Conservation (phyloP, 2,329 filamentous ascomycete species). For the Coleophoma crateriformis region DNA sequence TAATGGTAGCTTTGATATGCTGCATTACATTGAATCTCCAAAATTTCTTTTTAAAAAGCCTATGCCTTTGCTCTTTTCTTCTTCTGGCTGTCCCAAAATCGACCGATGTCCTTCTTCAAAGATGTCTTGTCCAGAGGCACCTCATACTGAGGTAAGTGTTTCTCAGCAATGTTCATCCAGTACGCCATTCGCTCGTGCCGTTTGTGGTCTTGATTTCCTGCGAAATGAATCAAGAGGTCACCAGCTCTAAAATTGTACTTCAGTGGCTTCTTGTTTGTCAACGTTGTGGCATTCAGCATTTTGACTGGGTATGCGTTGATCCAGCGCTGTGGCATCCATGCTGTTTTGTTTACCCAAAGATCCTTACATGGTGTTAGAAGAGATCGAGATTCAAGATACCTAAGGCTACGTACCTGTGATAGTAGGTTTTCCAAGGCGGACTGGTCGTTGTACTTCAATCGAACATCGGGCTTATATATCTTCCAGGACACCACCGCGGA, state of each 20-base stretch:
- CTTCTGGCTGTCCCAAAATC: neutral
- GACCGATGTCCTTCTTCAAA: neutral
- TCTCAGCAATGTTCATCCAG: neutral
- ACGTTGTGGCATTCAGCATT: neutral
- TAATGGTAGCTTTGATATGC: no score
- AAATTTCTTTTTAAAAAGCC: no score
- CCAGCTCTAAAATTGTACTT: neutral
- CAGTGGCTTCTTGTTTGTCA: no score
- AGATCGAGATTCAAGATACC: neutral
- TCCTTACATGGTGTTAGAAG: slow-evolving; percentile 9
- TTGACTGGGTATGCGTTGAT: slow-evolving; percentile 20
- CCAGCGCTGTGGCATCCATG: slow-evolving; percentile 20
- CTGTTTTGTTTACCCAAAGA: slow-evolving; percentile 9
- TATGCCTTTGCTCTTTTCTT: no score
- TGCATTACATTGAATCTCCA: no score
- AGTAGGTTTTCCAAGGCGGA: slow-evolving; percentile 20
- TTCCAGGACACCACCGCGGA: slow-evolving; percentile 30
- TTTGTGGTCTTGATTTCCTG: neutral
- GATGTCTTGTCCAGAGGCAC: neutral
- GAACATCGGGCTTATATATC: slow-evolving; percentile 25
- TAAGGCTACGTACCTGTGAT: slow-evolving; percentile 5
- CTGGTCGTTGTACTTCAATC: slow-evolving; percentile 16
- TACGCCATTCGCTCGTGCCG: neutral
- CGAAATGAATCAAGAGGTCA: neutral
- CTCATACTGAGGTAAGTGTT: neutral